Conservation (phyloP, 176 grass and related monocot species). For the Rhipidocladum racemiflorum region DNA sequence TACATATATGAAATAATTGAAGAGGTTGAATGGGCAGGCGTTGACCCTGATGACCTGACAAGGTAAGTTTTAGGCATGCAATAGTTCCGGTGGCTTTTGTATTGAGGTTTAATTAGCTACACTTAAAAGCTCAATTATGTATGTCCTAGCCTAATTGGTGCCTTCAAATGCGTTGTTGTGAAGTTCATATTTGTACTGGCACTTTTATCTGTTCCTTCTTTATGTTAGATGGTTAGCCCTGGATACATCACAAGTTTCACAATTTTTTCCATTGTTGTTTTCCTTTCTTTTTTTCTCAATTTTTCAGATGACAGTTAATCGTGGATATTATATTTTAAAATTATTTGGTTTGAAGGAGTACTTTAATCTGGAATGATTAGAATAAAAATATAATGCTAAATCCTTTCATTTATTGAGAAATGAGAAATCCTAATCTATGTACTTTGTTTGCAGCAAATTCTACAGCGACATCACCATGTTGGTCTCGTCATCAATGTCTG, state of each 20-base stretch:
- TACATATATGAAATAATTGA: constrained; percentile 91
- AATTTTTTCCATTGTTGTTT: background rate
- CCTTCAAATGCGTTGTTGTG: constrained; percentile 23
- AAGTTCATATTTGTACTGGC: background rate
- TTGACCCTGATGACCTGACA: constrained; percentile 91
- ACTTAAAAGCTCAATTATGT: background rate
- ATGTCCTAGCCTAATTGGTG: constrained; percentile 23
- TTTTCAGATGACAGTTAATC: constrained; percentile 20
- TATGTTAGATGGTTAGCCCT: constrained; percentile 7
- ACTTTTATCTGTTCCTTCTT: constrained; percentile 21
- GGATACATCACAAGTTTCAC: background rate
- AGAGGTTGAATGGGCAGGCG: constrained; percentile 55
- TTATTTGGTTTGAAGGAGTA: background rate
- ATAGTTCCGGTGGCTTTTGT: constrained; percentile 9
- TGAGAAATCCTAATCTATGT: background rate
- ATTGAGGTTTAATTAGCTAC: constrained; percentile 26
- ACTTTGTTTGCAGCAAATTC: constrained; percentile 70
- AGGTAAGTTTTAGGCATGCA: constrained; percentile 55
- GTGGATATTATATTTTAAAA: constrained; percentile 8
- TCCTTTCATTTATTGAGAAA: constrained; percentile 7
- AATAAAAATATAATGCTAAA: constrained; percentile 21
- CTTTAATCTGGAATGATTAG: constrained; percentile 5
- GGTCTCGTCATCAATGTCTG: constrained; percentile 80
- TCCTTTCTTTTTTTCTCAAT: background rate
- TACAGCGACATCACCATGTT: constrained; percentile 83